Conservation (phyloP, 257 asterid species). For the Asclepias syriaca region DNA sequence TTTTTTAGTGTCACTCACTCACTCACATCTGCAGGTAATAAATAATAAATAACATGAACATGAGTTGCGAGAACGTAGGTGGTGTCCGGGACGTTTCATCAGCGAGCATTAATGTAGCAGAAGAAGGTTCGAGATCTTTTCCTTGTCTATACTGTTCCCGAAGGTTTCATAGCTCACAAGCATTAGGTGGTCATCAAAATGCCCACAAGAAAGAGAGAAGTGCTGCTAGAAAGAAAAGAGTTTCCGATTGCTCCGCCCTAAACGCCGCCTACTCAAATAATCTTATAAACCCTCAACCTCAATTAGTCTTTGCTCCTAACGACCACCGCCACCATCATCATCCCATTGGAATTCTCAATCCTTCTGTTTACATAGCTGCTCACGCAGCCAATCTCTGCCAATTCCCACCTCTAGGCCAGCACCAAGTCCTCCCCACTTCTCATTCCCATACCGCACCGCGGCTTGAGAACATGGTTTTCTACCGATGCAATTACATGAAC, state of each 20-base stretch:
- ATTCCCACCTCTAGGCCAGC: slow-evolving; percentile 19
- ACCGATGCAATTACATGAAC: slow-evolving; percentile 34
- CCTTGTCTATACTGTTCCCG: slow-evolving; percentile 77
- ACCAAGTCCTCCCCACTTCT: slow-evolving; percentile 18
- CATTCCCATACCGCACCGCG: slow-evolving; percentile 32
- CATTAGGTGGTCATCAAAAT: slow-evolving; percentile 93
- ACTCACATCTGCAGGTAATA: slow-evolving; percentile 13
- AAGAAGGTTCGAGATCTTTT: slow-evolving; percentile 52
- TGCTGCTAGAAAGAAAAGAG: slow-evolving; percentile 62
- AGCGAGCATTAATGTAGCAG: slow-evolving; percentile 18
- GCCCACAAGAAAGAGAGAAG: slow-evolving; percentile 90
- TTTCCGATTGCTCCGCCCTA: slow-evolving; percentile 12
- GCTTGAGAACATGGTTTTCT: slow-evolving; percentile 34
- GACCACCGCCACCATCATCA: slow-evolving; percentile 21
- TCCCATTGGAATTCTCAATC: slow-evolving; percentile 49
- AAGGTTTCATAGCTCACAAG: slow-evolving; percentile 87
- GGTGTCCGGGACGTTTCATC: background rate
- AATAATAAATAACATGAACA: slow-evolving; percentile 2
- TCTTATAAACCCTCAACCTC: slow-evolving; percentile 23
- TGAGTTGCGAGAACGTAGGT: slow-evolving; percentile 41
- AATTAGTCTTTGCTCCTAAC: slow-evolving; percentile 44
- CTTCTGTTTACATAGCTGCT: slow-evolving; percentile 45
- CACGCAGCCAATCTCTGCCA: slow-evolving; percentile 51
- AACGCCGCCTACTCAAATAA: slow-evolving; percentile 19
- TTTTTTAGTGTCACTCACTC: background rate